Conservation (phyloP, 768 basidiomycete genomes). For the Pleurotus tuoliensis region DNA sequence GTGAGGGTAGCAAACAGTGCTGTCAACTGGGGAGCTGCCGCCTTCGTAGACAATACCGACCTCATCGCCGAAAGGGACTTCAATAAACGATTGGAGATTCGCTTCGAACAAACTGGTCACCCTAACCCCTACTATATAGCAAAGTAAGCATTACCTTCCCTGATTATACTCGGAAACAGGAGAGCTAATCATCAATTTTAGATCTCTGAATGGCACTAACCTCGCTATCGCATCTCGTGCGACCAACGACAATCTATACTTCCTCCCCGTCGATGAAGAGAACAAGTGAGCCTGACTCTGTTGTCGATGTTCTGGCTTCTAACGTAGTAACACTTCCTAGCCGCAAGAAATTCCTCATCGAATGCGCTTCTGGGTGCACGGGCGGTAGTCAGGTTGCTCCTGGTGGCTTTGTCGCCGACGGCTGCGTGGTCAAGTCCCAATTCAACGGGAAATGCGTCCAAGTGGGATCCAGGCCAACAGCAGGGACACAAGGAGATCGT, state of each 20-base stretch:
- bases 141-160: neutral
- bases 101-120: slow-evolving; percentile 2
- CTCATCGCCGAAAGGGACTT: slow-evolving; percentile 1
- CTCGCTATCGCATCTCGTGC: slow-evolving; percentile 1
- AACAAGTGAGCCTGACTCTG: neutral
- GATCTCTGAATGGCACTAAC: slow-evolving; percentile 3
- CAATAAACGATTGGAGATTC: slow-evolving; percentile 2
- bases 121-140: slow-evolving; percentile 1
- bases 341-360: neutral
- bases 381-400: neutral
- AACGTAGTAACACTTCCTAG: neutral
- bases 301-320: neutral
- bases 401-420: neutral
- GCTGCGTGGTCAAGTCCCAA: neutral
- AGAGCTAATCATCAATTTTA: neutral
- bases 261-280: neutral
- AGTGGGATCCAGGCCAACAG: neutral
- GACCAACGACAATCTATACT: slow-evolving; percentile 1
- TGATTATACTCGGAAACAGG: neutral
- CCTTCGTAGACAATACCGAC: neutral
- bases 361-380: neutral
- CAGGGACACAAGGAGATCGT: neutral
- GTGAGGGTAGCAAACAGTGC: slow-evolving; percentile 6
- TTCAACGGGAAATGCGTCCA: neutral
- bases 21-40: neutral